These are phyloP conservation scores for Lentinula boryana DNA, from an alignment of 768 basidiomycete species.

Conservation along the genomic window DNA sequence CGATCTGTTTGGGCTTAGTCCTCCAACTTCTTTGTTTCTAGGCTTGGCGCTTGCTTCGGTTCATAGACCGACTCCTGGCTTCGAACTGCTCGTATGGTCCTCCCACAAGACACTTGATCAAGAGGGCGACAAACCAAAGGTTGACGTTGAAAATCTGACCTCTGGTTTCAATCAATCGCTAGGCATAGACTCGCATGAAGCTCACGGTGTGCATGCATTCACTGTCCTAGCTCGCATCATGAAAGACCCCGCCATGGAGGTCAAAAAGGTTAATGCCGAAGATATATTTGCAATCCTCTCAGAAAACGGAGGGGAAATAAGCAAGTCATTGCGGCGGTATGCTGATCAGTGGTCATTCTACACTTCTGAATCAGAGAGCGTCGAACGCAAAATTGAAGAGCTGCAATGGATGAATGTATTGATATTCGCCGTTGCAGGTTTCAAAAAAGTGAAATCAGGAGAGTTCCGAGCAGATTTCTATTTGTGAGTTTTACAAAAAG, in stretches of 20 bases:
- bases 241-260: slow-evolving; percentile 28
- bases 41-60: slow-evolving; percentile 55
- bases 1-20: background rate
- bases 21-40: slow-evolving; percentile 14
- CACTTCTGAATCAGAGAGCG: slow-evolving; percentile 23
- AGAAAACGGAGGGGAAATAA: slow-evolving; percentile 20
- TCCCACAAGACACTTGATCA: background rate
- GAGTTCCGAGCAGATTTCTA: slow-evolving; percentile 52
- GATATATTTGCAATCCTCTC: slow-evolving; percentile 27
- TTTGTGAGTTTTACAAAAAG: slow-evolving; percentile 22
- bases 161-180: background rate
- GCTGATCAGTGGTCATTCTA: slow-evolving; percentile 39
- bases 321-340: slow-evolving; percentile 34
- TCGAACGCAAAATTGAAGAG: slow-evolving; percentile 59
- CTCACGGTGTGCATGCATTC: background rate
- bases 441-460: slow-evolving; percentile 24
- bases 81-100: slow-evolving; percentile 28
- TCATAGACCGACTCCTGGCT: slow-evolving; percentile 22
- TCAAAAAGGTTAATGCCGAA: background rate
- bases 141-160: background rate
- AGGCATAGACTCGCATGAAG: too few species aligned
- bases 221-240: slow-evolving; percentile 26
- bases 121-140: too few species aligned
- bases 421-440: slow-evolving; percentile 54
- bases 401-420: slow-evolving; percentile 48